Conservation (phyloP, 2,329 filamentous ascomycete species). For the Bimuria novae-zelandiae region DNA sequence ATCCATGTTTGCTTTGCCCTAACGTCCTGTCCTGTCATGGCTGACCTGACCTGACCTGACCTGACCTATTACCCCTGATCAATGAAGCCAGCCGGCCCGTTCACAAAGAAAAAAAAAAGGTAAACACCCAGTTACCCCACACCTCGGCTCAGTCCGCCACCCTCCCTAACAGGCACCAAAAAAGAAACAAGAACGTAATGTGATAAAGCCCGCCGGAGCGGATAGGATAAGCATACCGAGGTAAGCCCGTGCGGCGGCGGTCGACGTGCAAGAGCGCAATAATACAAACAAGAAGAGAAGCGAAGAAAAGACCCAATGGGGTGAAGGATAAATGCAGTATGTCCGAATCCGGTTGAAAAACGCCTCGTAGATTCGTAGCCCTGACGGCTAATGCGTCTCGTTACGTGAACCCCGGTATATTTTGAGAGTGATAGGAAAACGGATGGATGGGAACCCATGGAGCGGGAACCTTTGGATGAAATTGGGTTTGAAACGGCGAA, state of each 20-base stretch:
- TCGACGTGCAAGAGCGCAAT: not conserved
- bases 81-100: conserved; percentile 4
- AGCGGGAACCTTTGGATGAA: not conserved
- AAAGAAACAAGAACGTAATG: not conserved
- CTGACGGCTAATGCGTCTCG: conserved; percentile 48
- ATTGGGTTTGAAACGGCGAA: not conserved
- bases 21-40: conserved; percentile 19
- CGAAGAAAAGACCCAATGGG: conserved; percentile 4
- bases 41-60: no score
- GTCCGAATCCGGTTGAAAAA: no score
- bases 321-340: no score
- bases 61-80: conserved; percentile 18
- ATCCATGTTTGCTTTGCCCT: conserved; percentile 40
- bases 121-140: no score
- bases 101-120: conserved; percentile 9
- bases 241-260: not conserved
- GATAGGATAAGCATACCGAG: not conserved
- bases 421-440: no score
- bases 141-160: not conserved
- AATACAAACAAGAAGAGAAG: conserved; percentile 4
- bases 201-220: not conserved
- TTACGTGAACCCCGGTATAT: conserved; percentile 32
- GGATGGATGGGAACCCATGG: not conserved
- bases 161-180: no score
- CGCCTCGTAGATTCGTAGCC: conserved; percentile 40